These are phyloP conservation scores for Cryptosporidium viatorum DNA, from an alignment of 169 alveolate genomes.

Conservation along the genomic window DNA sequence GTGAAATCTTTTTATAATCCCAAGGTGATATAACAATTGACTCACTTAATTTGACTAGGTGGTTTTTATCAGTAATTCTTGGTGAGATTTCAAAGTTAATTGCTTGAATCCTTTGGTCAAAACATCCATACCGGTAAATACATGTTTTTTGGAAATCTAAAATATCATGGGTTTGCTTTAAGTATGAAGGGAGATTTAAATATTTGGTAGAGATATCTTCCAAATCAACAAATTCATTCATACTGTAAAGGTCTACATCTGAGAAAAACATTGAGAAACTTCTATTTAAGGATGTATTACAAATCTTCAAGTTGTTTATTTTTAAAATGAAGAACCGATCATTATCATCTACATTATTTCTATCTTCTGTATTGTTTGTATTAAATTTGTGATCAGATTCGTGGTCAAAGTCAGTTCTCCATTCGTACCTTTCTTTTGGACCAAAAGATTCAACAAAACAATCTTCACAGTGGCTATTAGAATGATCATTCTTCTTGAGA, in stretches of 20 bases:
- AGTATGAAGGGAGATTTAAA: neutral
- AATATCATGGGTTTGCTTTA: neutral
- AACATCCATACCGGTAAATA: conserved; percentile 40
- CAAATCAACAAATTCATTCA: conserved; percentile 17
- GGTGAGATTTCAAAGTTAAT: neutral
- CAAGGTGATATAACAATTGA: conserved; percentile 24
- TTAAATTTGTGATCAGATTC: neutral
- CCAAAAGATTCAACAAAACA: conserved; percentile 61
- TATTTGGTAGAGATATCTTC: conserved; percentile 41
- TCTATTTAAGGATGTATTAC: conserved; percentile 49
- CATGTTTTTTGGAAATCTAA: neutral
- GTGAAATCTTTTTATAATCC: conserved; percentile 34
- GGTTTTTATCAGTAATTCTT: neutral
- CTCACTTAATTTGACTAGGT: conserved; percentile 1
- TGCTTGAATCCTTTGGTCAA: conserved; percentile 14
- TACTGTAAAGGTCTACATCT: conserved; percentile 1
- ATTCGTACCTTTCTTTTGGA: conserved; percentile 19
- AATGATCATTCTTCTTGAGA: neutral
- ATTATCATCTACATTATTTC: neutral
- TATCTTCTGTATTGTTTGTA: neutral
- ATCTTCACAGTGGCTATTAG: conserved; percentile 12
- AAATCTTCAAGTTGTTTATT: conserved; percentile 5
- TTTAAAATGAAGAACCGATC: neutral
- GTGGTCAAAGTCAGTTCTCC: conserved; percentile 8
- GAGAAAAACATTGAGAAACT: conserved; percentile 18